phyloP scores from a whole-genome alignment of 208 protist species.

The Herpetomonas muscarum region DNA sequence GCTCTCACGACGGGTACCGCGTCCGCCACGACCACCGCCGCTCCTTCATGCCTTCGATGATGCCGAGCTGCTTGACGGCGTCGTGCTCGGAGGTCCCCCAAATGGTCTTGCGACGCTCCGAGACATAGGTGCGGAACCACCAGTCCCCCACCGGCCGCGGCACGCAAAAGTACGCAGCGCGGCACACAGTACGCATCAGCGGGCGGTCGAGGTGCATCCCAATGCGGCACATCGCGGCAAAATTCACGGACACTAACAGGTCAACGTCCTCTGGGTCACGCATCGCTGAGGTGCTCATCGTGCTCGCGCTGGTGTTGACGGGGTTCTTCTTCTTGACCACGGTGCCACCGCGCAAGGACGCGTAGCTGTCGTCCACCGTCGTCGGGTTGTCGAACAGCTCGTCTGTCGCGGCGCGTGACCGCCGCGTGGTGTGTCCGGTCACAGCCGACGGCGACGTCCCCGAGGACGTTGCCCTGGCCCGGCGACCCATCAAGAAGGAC shows the following conservation, averaged over 20 bases:
- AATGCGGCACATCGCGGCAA: conserved; percentile 64
- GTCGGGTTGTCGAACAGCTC: conserved; percentile 9
- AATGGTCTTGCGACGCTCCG: conserved; percentile 33
- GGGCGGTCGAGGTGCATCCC: conserved; percentile 79
- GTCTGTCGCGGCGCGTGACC: background rate
- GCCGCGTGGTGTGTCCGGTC: background rate
- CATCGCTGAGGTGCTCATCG: conserved; percentile 13
- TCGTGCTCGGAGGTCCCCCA: conserved; percentile 84
- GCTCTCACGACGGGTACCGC: conserved; percentile 5
- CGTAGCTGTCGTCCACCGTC: conserved; percentile 1
- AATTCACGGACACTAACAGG: conserved; percentile 68
- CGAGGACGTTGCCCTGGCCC: conserved; percentile 9
- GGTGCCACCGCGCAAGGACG: background rate
- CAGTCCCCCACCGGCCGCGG: conserved; percentile 46
- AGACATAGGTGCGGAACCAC: conserved; percentile 52
- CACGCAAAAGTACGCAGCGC: conserved; percentile 35
- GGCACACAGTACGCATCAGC: conserved; percentile 29
- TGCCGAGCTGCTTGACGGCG: conserved; percentile 30
- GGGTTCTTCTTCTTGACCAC: conserved; percentile 8
- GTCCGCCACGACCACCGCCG: conserved; percentile 62
- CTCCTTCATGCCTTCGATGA: conserved; percentile 75
- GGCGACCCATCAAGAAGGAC: conserved; percentile 27
- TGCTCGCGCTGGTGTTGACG: background rate
- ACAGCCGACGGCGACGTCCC: conserved; percentile 15
- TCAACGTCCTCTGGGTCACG: conserved; percentile 37